Evolutionary conservation across 2,329 filamentous ascomycete genomes (phyloP).

Genomic region (Bertia moriformis): DNA sequence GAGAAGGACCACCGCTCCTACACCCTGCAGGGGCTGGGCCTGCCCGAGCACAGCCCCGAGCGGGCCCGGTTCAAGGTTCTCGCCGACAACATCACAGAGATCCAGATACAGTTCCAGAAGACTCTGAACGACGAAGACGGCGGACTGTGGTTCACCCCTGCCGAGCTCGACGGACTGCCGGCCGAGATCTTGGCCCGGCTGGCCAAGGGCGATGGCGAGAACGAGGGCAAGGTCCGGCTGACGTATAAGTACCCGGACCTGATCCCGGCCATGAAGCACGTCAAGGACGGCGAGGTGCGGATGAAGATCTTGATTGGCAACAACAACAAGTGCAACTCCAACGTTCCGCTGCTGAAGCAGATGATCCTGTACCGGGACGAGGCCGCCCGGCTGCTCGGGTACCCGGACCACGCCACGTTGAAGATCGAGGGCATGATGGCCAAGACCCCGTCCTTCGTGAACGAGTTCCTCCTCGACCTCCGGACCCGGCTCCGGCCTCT

Average conservation of each 20-base stretch:
- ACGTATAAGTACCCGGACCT: slow-evolving; percentile 76
- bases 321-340: slow-evolving; percentile 68
- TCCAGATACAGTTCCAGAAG: slow-evolving; percentile 65
- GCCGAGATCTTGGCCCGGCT: slow-evolving; percentile 50
- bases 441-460: slow-evolving; percentile 58
- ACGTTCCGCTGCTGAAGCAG: slow-evolving; percentile 61
- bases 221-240: slow-evolving; percentile 60
- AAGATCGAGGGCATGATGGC: slow-evolving; percentile 76
- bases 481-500: slow-evolving; percentile 52
- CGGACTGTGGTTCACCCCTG: slow-evolving; percentile 62
- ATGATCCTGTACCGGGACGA: slow-evolving; percentile 64
- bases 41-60: slow-evolving; percentile 55
- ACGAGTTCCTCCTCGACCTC: slow-evolving; percentile 59
- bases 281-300: slow-evolving; percentile 53
- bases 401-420: slow-evolving; percentile 63
- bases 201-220: slow-evolving; percentile 58
- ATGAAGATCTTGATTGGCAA: slow-evolving; percentile 59
- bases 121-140: slow-evolving; percentile 72
- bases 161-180: slow-evolving; percentile 64
- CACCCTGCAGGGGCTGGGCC: slow-evolving; percentile 59
- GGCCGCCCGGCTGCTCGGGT: slow-evolving; percentile 62
- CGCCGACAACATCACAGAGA: slow-evolving; percentile 63
- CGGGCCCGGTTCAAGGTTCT: slow-evolving; percentile 75
- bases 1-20: slow-evolving; percentile 68
- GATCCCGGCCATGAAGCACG: slow-evolving; percentile 67